Conservation (phyloP, 208 protist genomes). For the Phytomonas francai region DNA sequence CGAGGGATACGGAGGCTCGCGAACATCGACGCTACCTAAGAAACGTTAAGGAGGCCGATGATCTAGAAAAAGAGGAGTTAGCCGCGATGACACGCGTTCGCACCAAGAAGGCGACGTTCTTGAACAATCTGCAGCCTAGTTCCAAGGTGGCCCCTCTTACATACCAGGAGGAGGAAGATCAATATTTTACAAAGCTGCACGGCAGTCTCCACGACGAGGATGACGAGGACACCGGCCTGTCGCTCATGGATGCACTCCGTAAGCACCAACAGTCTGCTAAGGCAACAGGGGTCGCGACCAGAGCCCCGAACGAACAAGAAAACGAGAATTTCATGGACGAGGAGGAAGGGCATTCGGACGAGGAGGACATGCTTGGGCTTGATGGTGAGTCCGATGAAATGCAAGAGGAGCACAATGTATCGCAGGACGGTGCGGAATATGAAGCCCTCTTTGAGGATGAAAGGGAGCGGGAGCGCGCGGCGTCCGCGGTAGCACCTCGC, state of each 20-base stretch:
- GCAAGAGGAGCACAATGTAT: conserved; percentile 17
- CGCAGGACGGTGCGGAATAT: conserved; percentile 34
- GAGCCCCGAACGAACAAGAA: conserved; percentile 20
- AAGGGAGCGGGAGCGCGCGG: conserved; percentile 25
- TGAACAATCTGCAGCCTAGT: conserved; percentile 34
- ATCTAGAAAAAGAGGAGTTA: conserved; percentile 79
- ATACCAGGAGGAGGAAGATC: conserved; percentile 87
- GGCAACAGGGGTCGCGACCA: conserved; percentile 2
- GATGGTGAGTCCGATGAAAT: conserved; percentile 17
- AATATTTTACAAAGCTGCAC: conserved; percentile 85
- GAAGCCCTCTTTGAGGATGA: conserved; percentile 69
- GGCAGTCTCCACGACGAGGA: conserved; percentile 18
- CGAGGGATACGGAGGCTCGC: conserved; percentile 39
- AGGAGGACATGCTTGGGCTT: conserved; percentile 13
- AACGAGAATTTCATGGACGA: not conserved
- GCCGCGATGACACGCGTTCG: conserved; percentile 77
- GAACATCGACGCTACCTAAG: conserved; percentile 60
- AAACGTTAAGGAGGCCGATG: conserved; percentile 56
- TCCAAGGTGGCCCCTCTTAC: conserved; percentile 40
- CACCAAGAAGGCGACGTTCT: conserved; percentile 54
- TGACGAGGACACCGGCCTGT: conserved; percentile 48
- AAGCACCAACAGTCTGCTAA: conserved; percentile 32
- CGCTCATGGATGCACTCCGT: conserved; percentile 72
- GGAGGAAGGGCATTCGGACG: conserved; percentile 24
- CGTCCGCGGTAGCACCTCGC: conserved; percentile 1